Percentiles rank a stretch among this genome's conserved stretches.
Evolutionary conservation across 202 grass and related monocot genomes (phyloP).

Genomic region (Alloteropsis angusta): DNA sequence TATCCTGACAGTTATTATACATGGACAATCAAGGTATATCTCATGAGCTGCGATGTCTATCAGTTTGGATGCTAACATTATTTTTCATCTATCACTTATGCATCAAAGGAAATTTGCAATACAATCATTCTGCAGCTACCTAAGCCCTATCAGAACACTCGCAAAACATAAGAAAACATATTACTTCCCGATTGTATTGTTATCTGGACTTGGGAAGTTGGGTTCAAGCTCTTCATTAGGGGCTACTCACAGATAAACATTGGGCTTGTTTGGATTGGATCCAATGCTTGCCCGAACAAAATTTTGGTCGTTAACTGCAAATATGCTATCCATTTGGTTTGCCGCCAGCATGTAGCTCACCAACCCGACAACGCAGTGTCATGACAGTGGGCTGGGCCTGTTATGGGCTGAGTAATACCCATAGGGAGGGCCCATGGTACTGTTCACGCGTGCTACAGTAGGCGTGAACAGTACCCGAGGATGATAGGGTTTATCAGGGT

Average conservation of each 20-base stretch:
- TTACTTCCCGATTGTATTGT: not conserved
- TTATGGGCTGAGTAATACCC: too few species aligned
- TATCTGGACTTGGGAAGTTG: not conserved
- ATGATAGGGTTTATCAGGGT: too few species aligned
- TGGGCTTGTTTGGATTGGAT: too few species aligned
- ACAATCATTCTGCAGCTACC: not conserved
- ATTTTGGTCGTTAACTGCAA: too few species aligned
- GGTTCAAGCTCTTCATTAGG: not conserved
- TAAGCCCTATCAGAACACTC: not conserved
- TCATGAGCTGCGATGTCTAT: not conserved
- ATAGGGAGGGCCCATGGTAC: too few species aligned
- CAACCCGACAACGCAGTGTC: too few species aligned
- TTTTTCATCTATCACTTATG: not conserved
- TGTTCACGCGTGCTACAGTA: too few species aligned
- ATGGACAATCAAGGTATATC: not conserved
- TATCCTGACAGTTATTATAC: not conserved
- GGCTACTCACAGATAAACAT: not conserved
- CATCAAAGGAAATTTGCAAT: not conserved
- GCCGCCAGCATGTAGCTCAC: too few species aligned
- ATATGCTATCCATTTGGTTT: too few species aligned
- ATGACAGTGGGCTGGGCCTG: too few species aligned
- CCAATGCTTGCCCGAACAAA: too few species aligned
- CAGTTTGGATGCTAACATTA: not conserved
- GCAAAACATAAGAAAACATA: not conserved
- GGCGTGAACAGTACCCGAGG: too few species aligned